These are phyloP conservation scores for Limtongia smithiae DNA, from an alignment of 805 yeast genomes.

Conservation along the genomic window DNA sequence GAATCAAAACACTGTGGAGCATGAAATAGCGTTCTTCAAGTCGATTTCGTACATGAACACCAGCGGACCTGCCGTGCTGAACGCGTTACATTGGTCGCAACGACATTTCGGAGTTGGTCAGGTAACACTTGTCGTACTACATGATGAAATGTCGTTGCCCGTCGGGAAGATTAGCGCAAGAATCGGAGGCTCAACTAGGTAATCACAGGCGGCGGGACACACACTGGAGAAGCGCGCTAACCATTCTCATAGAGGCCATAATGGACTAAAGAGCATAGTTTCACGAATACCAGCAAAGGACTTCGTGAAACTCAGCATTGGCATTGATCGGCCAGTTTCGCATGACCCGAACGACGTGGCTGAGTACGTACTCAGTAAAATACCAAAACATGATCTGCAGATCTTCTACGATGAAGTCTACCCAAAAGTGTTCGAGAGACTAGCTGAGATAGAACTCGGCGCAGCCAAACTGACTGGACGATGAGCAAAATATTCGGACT, in stretches of 20 bases:
- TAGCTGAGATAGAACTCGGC: constrained; percentile 5
- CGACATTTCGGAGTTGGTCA: constrained; percentile 31
- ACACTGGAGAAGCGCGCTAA: no score
- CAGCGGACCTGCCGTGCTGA: constrained; percentile 57
- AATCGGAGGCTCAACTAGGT: constrained; percentile 51
- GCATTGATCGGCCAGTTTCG: constrained; percentile 65
- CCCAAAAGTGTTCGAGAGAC: constrained; percentile 11
- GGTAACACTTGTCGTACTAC: constrained; percentile 56
- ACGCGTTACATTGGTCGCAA: constrained; percentile 45
- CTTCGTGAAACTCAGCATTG: constrained; percentile 67
- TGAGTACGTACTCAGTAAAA: constrained; percentile 58
- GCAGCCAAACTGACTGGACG: no score
- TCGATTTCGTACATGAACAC: constrained; percentile 64
- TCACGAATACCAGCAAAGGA: constrained; percentile 44
- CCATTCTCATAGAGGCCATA: constrained; percentile 63
- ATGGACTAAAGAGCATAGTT: constrained; percentile 67
- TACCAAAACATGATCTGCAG: constrained; percentile 46
- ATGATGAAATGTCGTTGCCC: constrained; percentile 71
- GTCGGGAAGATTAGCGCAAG: constrained; percentile 66
- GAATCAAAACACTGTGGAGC: constrained; percentile 20
- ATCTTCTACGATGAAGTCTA: constrained; percentile 37
- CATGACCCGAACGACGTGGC: constrained; percentile 49
- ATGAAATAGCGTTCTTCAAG: constrained; percentile 46
- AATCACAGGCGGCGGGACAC: no score
- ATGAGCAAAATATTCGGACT: no score